phyloP scores from a whole-genome alignment of 257 asterid genomes.

The Misopates orontium region DNA sequence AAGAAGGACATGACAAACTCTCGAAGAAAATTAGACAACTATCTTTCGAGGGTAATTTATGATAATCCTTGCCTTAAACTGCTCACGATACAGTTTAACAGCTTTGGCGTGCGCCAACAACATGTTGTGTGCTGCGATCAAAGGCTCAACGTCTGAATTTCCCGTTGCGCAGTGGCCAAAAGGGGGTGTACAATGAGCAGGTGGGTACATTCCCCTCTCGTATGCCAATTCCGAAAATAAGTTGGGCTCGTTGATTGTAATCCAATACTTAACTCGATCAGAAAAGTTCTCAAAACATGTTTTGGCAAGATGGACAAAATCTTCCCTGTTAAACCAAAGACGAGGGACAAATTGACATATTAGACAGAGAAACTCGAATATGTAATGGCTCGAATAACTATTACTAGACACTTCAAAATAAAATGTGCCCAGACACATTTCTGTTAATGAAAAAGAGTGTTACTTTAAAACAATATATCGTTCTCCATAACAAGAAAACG shows the following conservation, averaged over 20 bases:
- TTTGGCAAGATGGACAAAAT: slow-evolving; percentile 54
- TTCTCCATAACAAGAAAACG: neutral
- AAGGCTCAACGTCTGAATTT: slow-evolving; percentile 76
- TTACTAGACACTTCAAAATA: neutral
- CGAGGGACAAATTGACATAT: neutral
- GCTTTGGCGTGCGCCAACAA: slow-evolving; percentile 76
- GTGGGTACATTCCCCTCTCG: slow-evolving; percentile 48
- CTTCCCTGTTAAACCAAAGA: slow-evolving; percentile 49
- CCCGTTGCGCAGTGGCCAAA: slow-evolving; percentile 69
- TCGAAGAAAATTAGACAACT: neutral
- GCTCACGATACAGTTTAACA: slow-evolving; percentile 54
- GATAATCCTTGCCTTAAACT: slow-evolving; percentile 49
- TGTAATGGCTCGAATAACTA: neutral
- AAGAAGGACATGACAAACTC: no score
- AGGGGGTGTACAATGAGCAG: slow-evolving; percentile 71
- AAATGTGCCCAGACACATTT: neutral
- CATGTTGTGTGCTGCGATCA: slow-evolving; percentile 59
- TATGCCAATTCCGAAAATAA: slow-evolving; percentile 47
- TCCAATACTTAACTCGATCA: slow-evolving; percentile 71
- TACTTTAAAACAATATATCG: neutral
- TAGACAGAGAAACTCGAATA: neutral
- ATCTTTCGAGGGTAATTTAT: neutral
- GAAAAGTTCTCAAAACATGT: slow-evolving; percentile 58
- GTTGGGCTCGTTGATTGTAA: slow-evolving; percentile 67
- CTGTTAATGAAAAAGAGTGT: neutral